Evolutionary conservation across 805 yeast genomes (phyloP).

Genomic region (Danielia reshetovae): DNA sequence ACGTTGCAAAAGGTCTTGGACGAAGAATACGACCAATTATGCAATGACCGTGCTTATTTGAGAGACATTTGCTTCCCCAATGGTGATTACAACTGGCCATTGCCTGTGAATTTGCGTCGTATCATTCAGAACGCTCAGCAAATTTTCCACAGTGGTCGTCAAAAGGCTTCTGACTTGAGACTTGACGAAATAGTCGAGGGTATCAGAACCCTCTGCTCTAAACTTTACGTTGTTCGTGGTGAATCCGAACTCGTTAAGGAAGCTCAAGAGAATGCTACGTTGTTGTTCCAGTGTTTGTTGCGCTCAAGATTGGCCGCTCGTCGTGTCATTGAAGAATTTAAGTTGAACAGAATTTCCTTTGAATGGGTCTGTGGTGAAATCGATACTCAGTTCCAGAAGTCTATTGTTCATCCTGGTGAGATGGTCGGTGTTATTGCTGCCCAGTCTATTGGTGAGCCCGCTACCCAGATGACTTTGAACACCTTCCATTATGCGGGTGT

Average conservation of each 20-base stretch:
- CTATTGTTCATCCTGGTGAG: slow-evolving; percentile 94
- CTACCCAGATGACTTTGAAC: slow-evolving; percentile 94
- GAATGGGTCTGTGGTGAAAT: slow-evolving; percentile 96
- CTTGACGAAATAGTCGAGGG: slow-evolving; percentile 73
- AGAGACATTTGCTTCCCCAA: slow-evolving; percentile 79
- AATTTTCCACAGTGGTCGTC: slow-evolving; percentile 88
- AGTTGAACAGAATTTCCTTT: slow-evolving; percentile 79
- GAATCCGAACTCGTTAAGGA: slow-evolving; percentile 65
- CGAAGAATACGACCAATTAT: slow-evolving; percentile 75
- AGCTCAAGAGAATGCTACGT: slow-evolving; percentile 90
- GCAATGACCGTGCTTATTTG: slow-evolving; percentile 71
- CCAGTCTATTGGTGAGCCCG: slow-evolving; percentile 98
- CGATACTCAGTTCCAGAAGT: slow-evolving; percentile 87
- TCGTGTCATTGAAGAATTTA: slow-evolving; percentile 88
- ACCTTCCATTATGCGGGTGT: slow-evolving; percentile 99
- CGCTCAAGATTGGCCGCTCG: slow-evolving; percentile 90
- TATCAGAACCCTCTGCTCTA: slow-evolving; percentile 64
- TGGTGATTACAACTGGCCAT: slow-evolving; percentile 96
- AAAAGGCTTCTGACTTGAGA: slow-evolving; percentile 85
- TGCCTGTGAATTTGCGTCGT: slow-evolving; percentile 96
- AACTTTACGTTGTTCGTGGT: slow-evolving; percentile 79
- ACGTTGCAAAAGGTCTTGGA: slow-evolving; percentile 78
- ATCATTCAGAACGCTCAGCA: slow-evolving; percentile 96
- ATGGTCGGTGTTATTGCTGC: slow-evolving; percentile 99
- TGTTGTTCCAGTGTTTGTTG: slow-evolving; percentile 83